Evolutionary conservation across 371 early-diverging fungal genomes (phyloP).

Genomic region (Mucor piriformis): DNA sequence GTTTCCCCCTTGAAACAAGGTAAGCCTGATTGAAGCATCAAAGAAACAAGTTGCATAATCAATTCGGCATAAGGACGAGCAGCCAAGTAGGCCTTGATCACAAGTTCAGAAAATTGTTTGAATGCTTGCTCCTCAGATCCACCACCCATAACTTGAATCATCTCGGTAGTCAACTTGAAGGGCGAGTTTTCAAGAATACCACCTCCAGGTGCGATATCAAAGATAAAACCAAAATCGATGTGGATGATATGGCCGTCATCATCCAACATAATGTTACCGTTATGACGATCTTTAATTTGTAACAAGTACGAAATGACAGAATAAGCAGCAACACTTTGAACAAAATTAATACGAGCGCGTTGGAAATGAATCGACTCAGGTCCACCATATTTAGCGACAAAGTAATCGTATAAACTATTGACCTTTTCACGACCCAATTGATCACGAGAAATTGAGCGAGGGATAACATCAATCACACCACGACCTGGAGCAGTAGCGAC

Average conservation of each 20-base stretch:
- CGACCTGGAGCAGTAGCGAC: constrained; percentile 98
- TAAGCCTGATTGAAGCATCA: constrained; percentile 96
- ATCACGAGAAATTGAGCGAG: constrained; percentile 97
- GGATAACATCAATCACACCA: constrained; percentile 99
- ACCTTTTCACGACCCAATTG: constrained; percentile 98
- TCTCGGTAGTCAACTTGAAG: constrained; percentile 98
- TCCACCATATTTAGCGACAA: constrained; percentile 94
- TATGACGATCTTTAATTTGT: constrained; percentile 99
- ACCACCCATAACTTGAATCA: constrained; percentile 97
- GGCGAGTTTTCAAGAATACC: constrained; percentile 98
- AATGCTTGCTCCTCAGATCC: constrained; percentile 82
- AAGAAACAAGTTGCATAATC: constrained; percentile 86
- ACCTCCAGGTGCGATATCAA: constrained; percentile 99
- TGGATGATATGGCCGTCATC: constrained; percentile 97
- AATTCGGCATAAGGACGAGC: constrained; percentile 91
- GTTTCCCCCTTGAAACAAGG: constrained; percentile 98
- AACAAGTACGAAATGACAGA: constrained; percentile 95
- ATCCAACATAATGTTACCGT: constrained; percentile 99
- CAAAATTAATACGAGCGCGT: constrained; percentile 93
- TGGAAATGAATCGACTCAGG: constrained; percentile 89
- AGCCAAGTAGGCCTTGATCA: constrained; percentile 92
- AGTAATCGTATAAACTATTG: constrained; percentile 96
- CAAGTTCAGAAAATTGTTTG: constrained; percentile 85
- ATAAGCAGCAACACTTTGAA: constrained; percentile 96
- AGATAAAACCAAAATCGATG: constrained; percentile 99